Conservation (phyloP, 495 filamentous ascomycete species). For the Lophium mytilinum region DNA sequence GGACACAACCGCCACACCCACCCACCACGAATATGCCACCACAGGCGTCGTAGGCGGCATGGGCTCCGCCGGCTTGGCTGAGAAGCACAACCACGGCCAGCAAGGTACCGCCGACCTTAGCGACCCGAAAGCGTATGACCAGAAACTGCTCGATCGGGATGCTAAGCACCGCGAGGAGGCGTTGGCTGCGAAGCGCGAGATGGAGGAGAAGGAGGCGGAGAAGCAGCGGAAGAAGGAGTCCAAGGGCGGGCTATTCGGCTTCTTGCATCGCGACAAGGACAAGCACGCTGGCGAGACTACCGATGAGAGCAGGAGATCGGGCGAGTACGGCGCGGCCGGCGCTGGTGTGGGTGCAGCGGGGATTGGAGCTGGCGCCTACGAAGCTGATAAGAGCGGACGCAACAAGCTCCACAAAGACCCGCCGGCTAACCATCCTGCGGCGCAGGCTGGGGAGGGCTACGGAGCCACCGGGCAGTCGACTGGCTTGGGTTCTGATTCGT, state of each 20-base stretch:
- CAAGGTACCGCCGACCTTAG: no score
- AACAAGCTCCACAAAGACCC: conserved; percentile 27
- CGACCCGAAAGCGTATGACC: background rate
- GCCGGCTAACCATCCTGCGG: conserved; percentile 18
- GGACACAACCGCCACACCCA: no score
- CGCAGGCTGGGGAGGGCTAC: conserved; percentile 11
- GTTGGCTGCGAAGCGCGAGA: background rate
- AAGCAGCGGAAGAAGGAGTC: conserved; percentile 8
- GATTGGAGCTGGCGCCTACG: conserved; percentile 12
- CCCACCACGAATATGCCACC: no score
- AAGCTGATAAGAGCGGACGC: conserved; percentile 4
- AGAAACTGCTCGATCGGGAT: conserved; percentile 21
- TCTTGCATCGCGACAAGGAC: conserved; percentile 29
- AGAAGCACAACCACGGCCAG: no score
- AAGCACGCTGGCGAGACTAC: conserved; percentile 11
- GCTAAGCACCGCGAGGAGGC: conserved; percentile 4
- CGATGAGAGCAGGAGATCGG: background rate
- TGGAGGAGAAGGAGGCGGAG: conserved; percentile 14
- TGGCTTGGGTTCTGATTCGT: no score
- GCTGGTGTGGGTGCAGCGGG: conserved; percentile 4
- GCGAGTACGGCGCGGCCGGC: conserved; percentile 14
- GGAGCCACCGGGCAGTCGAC: background rate
- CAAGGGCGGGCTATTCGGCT: conserved; percentile 24
- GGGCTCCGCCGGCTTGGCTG: no score
- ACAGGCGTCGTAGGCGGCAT: no score